Evolutionary conservation across 75 land plant species (phyloP).

Genomic region (Selaginella tamariscina): DNA sequence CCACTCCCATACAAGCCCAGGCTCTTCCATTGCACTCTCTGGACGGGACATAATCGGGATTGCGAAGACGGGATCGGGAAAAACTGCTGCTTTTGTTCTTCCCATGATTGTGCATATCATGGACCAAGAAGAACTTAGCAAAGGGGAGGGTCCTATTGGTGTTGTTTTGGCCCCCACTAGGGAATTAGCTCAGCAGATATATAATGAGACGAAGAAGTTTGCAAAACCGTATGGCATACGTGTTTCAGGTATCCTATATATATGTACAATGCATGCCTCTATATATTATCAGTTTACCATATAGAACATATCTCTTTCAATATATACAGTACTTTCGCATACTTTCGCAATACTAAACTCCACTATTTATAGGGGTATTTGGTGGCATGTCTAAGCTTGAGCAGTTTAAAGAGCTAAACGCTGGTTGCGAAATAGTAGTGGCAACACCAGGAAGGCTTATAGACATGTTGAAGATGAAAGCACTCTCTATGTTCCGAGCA

Average conservation of each 20-base stretch:
- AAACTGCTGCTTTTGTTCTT: slow-evolving; percentile 95
- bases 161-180: slow-evolving; percentile 95
- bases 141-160: slow-evolving; percentile 95
- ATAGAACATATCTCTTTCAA: too few relatives aligned
- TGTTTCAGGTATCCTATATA: slow-evolving; percentile 79
- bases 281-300: too few relatives aligned
- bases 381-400: slow-evolving; percentile 98
- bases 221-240: slow-evolving; percentile 73
- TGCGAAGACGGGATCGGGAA: slow-evolving; percentile 98
- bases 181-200: slow-evolving; percentile 94
- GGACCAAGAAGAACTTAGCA: slow-evolving; percentile 87
- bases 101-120: slow-evolving; percentile 98
- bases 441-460: slow-evolving; percentile 95
- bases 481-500: slow-evolving; percentile 70
- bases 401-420: slow-evolving; percentile 93
- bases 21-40: slow-evolving; percentile 74
- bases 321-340: too few relatives aligned
- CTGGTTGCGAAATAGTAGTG: slow-evolving; percentile 92
- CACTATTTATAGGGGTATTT: too few relatives aligned
- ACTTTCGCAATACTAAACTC: too few relatives aligned
- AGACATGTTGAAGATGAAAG: slow-evolving; percentile 93
- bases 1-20: slow-evolving; percentile 91
- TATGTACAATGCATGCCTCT: too few relatives aligned
- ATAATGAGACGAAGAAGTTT: slow-evolving; percentile 76
- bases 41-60: slow-evolving; percentile 96